Base-by-base conservation (phyloP, 805 yeast species). In the Citeromyces matritensis region DNA sequence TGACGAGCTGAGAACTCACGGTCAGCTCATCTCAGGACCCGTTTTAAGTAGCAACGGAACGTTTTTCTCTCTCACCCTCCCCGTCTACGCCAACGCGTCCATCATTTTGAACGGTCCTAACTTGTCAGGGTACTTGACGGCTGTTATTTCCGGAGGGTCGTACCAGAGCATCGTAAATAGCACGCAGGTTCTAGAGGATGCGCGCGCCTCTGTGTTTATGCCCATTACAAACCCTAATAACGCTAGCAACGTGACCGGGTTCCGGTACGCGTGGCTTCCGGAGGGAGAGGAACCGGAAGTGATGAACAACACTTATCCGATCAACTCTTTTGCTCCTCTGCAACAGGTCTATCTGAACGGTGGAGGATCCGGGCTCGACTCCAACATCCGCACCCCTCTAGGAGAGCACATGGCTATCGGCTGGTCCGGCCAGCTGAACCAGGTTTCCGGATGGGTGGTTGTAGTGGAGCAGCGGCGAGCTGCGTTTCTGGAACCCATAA, bases 31-130 rank as follows among this genome's bases (percentile, higher is more conserved):
- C 10, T 56, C 74, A 1, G 94, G 93, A 3, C 95, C 95, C 0
- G 57, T 69, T 1, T 32, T 53, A 11, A 69, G 72, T 40, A 49
- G 48, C 25, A 41, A 58, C 1, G 36, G 60, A 2, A 76, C 65
- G 42, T 65, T 72, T 40, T 57, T 82, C 64, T 82, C 94, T 1
- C 56, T 85, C 53, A 79, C 95, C 0, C 41, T 83, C 4, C 91
- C 95, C 0, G 65, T 85, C 3, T 75, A 63, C 42, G 68, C 83
- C 11, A 77, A 79, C 40, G 63, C 75, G n/a, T 76, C 93, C 2
- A 75, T 81, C 14, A 53, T 75, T 27, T 53, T 76, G 14, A 53
- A 62, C n/a, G 57, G 62, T 10, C 73, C 78, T 4, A 61, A 66
- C 14, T 57, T 81, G 5, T 65, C 74, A 2, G 95, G 95, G 0